Evolutionary conservation across 2,329 filamentous ascomycete genomes (phyloP).

Genomic region (Fusarium ambrosium): DNA sequence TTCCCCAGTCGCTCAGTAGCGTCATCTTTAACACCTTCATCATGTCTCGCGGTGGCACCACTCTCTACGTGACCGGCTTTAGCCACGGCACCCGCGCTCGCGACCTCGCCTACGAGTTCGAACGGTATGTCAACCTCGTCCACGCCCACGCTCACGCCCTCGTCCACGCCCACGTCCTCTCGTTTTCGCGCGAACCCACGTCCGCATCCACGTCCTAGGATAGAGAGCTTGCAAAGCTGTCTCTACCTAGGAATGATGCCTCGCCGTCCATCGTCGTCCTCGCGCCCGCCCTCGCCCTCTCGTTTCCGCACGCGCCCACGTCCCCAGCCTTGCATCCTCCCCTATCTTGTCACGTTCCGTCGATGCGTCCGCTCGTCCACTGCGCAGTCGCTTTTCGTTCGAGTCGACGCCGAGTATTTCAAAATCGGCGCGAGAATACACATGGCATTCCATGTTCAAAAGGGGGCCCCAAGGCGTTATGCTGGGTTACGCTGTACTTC

Average conservation of each 20-base stretch:
- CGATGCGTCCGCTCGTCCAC: constrained; percentile 48
- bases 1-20: constrained; percentile 16
- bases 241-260: constrained; percentile 45
- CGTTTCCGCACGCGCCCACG: constrained; percentile 47
- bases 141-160: constrained; percentile 55
- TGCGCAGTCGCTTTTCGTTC: constrained; percentile 46
- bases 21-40: constrained; percentile 42
- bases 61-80: constrained; percentile 98
- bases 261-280: constrained; percentile 48
- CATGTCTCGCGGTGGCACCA: constrained; percentile 95
- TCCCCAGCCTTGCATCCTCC: constrained; percentile 43
- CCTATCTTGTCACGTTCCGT: constrained; percentile 41
- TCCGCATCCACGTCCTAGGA: constrained; percentile 41
- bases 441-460: constrained; percentile 42
- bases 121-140: constrained; percentile 90
- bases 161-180: constrained; percentile 55
- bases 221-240: constrained; percentile 40
- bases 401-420: constrained; percentile 43
- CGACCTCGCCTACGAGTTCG: constrained; percentile 99
- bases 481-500: constrained; percentile 31
- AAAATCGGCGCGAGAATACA: constrained; percentile 44
- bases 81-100: constrained; percentile 98
- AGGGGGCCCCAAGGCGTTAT: constrained; percentile 46
- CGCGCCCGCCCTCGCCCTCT: constrained; percentile 47
- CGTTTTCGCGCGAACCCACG: constrained; percentile 47